Evolutionary conservation across 768 basidiomycete species (phyloP), one percentile per base, ranked within the genome.

Genomic region (Russula lepida): DNA sequence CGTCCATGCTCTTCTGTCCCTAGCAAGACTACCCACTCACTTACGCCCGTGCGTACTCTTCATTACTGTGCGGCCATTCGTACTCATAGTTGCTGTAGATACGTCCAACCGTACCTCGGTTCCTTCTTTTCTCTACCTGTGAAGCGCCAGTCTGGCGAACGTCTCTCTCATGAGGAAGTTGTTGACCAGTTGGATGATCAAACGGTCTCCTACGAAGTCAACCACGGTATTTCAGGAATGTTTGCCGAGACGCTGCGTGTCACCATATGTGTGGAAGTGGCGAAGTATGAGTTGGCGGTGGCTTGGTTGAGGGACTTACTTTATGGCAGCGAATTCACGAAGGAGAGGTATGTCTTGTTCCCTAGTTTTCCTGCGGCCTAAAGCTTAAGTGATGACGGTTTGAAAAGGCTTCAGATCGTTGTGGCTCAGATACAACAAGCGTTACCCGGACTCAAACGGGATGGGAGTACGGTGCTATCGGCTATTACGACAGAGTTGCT

Each of bases 51-150:
- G 72, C 75, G 84, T 69, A 17, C 17, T 44, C 37, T 59, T 46
- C 44, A 37, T 28, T 19, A 15, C 30, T 48, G 27, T 47, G 50
- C 13, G 6, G 11, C 47, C 57, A 12, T 21, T 55, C 41, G 21
- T 63, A 60, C 17, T 56, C 56, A 60, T 49, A 43, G 19, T 21
- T 23, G 15, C 27, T 35, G 23, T 67, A 95, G 92, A 58, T 85
- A 90, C 66, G 77, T 94, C 41, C 83, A 84, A 27, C 77, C 87
- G 13, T 94, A 97, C 69, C 78, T 90, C 27, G 80, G 83, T 28
- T 78, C 92, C 1, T 90, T 99, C 78, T 98, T 97, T 73, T 85
- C 90, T 15, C 78, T 98, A 0, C 93, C 95, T 3, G 80, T 99
- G 35, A 81, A 76, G 51, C 78, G 86, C 33, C 76, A 81, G 43